These are phyloP conservation scores for Cantharellus cinnabarinus DNA, from an alignment of 768 basidiomycete species.

Conservation along the genomic window DNA sequence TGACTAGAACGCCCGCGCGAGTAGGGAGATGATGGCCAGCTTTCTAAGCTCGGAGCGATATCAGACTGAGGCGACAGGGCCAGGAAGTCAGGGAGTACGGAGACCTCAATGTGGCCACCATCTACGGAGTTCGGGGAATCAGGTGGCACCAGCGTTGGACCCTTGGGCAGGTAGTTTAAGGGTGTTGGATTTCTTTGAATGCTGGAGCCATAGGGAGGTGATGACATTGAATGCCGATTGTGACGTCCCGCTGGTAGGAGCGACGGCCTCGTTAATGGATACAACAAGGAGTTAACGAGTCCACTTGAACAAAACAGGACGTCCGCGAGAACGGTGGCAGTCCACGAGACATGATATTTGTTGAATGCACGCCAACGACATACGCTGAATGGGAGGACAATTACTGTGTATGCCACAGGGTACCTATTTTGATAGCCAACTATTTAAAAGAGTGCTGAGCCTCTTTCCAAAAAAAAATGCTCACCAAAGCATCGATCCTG, in stretches of 20 bases:
- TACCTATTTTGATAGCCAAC: not conserved
- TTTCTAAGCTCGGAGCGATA: too few species aligned
- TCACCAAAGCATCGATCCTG: not conserved
- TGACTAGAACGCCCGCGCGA: too few species aligned
- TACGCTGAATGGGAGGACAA: not conserved
- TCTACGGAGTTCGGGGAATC: too few species aligned
- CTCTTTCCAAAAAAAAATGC: not conserved
- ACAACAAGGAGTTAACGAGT: not conserved
- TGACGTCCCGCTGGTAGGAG: not conserved
- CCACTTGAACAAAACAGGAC: not conserved
- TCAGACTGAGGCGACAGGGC: too few species aligned
- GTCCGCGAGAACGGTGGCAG: not conserved
- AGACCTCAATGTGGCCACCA: too few species aligned
- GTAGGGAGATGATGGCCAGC: too few species aligned
- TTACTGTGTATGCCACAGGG: not conserved
- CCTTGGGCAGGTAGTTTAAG: too few species aligned
- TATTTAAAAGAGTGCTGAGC: not conserved
- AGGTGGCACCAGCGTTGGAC: too few species aligned
- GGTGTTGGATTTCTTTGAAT: too few species aligned
- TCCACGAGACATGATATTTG: not conserved
- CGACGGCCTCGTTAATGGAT: not conserved
- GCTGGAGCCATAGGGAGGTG: too few species aligned
- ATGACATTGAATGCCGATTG: not conserved
- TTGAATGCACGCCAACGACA: not conserved
- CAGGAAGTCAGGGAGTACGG: too few species aligned